Conservation (phyloP, 108 stramenopile species). For the Parietichytrium sp. region DNA sequence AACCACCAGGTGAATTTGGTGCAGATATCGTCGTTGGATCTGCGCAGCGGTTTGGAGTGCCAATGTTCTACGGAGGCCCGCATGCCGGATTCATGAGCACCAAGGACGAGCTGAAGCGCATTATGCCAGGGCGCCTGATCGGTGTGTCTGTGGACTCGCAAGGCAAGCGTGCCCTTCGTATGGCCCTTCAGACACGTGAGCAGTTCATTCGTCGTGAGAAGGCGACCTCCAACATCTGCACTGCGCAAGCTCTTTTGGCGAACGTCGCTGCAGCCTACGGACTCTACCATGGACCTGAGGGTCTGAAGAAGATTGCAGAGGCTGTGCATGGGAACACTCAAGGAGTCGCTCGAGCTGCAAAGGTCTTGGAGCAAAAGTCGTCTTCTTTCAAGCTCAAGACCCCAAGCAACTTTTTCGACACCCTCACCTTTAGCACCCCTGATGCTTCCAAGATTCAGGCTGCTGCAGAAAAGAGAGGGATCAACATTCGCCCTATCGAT, state of each 20-base stretch:
- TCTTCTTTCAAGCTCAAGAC: not conserved
- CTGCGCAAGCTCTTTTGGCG: constrained; percentile 95
- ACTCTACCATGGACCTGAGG: constrained; percentile 98
- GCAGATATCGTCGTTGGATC: constrained; percentile 97
- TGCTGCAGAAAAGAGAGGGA: constrained; percentile 74
- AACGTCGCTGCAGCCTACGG: constrained; percentile 99
- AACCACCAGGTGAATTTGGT: constrained; percentile 86
- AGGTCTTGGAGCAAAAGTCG: not conserved
- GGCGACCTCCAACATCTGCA: constrained; percentile 98
- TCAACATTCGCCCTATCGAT: constrained; percentile 88
- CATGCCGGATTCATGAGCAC: constrained; percentile 96
- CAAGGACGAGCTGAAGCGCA: constrained; percentile 81
- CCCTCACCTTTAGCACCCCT: constrained; percentile 78
- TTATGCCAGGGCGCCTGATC: constrained; percentile 98
- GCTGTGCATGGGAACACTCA: constrained; percentile 59
- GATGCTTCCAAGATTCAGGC: constrained; percentile 70
- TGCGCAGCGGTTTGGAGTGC: constrained; percentile 96
- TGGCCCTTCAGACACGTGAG: constrained; percentile 99
- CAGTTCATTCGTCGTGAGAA: constrained; percentile 98
- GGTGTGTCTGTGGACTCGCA: constrained; percentile 77
- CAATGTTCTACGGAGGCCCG: constrained; percentile 98
- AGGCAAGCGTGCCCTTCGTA: constrained; percentile 90
- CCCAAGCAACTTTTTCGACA: constrained; percentile 84
- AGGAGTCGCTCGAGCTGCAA: not conserved
- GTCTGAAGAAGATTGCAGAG: constrained; percentile 79